Evolutionary conservation across 768 basidiomycete genomes (phyloP), one percentile per base, ranked within the genome.

Genomic region (Tricholoma hemisulphureum): DNA sequence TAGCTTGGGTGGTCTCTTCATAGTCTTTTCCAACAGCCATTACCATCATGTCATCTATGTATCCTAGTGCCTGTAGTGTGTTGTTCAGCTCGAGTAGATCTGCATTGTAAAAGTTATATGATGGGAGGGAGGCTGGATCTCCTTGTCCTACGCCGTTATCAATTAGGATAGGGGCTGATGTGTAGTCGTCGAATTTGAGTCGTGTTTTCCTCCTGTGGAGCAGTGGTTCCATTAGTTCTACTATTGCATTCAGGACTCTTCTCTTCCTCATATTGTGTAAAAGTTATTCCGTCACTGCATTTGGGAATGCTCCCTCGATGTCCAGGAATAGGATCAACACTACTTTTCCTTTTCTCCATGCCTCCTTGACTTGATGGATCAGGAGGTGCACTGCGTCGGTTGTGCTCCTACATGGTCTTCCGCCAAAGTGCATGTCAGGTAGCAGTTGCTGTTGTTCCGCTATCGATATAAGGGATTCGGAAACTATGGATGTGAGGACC

Each of bases 71-170:
- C 6, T n/a, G 28, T 24, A 18, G 6, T 21, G 6, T 21, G 9
- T 39, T 39, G 41, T 6, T 7, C 20, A 56, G 16, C 13, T 67
- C 62, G 0, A 70, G 50, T 16, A 67, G 58, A 45, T 65, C 67
- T 51, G 52, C 60, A 46, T 68, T 69, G 53, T 70, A 71, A 16
- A 69, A 54, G 3, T 70, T 58, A 41, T 70, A 69, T 1, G 65
- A 16, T 0, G 67, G 52, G 62, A 65, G 64, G 0, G 66, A 67
- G 3, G 63, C 21, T 4, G 63, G 63, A 59, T 63, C 63, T 1
- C 66, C 66, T 53, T 69, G 68, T 2, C 65, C 65, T 45, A 67
- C 64, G 1, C 68, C 61, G 26, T 65, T 66, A 21, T 16, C 6
- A 16, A 45, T 45, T 6, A 18, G 7, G 20, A 48, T 18, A 11